Conservation (phyloP, 805 yeast genomes). For the Hanseniaspora vineae region DNA sequence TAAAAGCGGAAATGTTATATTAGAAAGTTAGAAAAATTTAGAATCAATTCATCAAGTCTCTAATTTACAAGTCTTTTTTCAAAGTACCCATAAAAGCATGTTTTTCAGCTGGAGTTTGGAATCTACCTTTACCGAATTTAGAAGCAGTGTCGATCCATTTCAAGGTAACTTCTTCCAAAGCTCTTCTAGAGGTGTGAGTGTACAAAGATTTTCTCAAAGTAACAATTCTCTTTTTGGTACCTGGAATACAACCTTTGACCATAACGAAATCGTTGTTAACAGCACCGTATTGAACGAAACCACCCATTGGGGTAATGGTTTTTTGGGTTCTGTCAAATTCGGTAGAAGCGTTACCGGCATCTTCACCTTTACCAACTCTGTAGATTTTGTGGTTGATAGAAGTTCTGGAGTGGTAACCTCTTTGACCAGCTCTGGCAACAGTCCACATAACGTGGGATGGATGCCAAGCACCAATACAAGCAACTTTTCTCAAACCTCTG, state of each 20-base stretch:
- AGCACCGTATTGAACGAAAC: conserved; percentile 98
- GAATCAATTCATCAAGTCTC: conserved; percentile 1
- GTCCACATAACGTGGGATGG: conserved; percentile 99
- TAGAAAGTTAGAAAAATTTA: background rate
- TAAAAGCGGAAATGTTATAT: background rate
- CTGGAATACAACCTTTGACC: conserved; percentile 99
- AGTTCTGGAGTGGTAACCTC: conserved; percentile 99
- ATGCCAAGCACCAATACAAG: conserved; percentile 99
- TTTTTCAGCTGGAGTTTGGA: conserved; percentile 99
- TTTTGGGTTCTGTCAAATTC: conserved; percentile 99
- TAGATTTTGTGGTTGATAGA: conserved; percentile 99
- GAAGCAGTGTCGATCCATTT: conserved; percentile 99
- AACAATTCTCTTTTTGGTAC: conserved; percentile 98
- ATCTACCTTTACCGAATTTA: conserved; percentile 99
- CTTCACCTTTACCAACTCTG: conserved; percentile 97
- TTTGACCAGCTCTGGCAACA: conserved; percentile 99
- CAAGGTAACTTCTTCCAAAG: conserved; percentile 89
- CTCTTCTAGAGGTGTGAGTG: conserved; percentile 96
- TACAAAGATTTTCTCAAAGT: conserved; percentile 97
- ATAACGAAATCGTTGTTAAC: conserved; percentile 96
- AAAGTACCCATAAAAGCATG: conserved; percentile 98
- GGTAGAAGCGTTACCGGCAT: conserved; percentile 90
- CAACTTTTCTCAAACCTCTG: conserved; percentile 99
- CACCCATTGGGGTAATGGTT: conserved; percentile 99
- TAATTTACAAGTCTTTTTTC: conserved; percentile 79